Percentiles rank a stretch among this genome's conserved stretches.
Conservation (phyloP, 2,329 filamentous ascomycete genomes). For the Tolypocladium paradoxum region DNA sequence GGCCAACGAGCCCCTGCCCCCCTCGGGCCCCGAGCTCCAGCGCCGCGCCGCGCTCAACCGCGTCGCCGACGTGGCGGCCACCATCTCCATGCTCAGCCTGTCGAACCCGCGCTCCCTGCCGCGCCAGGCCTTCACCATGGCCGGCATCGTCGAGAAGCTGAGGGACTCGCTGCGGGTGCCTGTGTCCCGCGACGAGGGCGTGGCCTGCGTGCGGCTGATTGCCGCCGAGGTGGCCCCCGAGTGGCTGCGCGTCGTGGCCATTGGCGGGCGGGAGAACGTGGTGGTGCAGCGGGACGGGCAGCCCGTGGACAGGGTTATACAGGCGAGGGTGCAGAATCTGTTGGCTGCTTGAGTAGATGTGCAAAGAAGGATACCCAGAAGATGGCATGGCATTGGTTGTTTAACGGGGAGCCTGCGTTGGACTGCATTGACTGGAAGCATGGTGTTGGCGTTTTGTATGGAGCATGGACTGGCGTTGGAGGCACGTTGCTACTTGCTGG, state of each 20-base stretch:
- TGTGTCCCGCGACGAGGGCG: slow-evolving; percentile 41
- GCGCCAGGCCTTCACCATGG: slow-evolving; percentile 55
- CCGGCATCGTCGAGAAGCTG: slow-evolving; percentile 51
- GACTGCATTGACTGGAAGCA: neutral
- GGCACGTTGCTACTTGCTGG: neutral
- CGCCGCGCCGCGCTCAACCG: slow-evolving; percentile 57
- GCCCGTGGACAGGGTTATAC: slow-evolving; percentile 25
- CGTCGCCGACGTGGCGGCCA: slow-evolving; percentile 55
- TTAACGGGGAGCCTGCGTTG: neutral
- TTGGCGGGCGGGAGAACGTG: slow-evolving; percentile 45
- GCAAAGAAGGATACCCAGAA: neutral
- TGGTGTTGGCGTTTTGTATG: slow-evolving; percentile 2
- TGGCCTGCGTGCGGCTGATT: slow-evolving; percentile 38
- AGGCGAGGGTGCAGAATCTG: slow-evolving; percentile 25
- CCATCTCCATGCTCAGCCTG: slow-evolving; percentile 55
- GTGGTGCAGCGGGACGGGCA: slow-evolving; percentile 38
- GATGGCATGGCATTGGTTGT: neutral
- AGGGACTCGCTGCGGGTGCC: slow-evolving; percentile 54
- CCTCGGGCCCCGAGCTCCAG: slow-evolving; percentile 45
- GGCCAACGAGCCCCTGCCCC: slow-evolving; percentile 42
- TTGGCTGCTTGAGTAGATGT: slow-evolving; percentile 10
- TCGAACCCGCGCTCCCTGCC: slow-evolving; percentile 37
- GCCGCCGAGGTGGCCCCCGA: slow-evolving; percentile 44
- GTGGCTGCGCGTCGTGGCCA: slow-evolving; percentile 41
- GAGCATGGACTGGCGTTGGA: slow-evolving; percentile 2